phyloP scores from a whole-genome alignment of 1,139 yeast species.

The Protomyces arabidopsidicola region DNA sequence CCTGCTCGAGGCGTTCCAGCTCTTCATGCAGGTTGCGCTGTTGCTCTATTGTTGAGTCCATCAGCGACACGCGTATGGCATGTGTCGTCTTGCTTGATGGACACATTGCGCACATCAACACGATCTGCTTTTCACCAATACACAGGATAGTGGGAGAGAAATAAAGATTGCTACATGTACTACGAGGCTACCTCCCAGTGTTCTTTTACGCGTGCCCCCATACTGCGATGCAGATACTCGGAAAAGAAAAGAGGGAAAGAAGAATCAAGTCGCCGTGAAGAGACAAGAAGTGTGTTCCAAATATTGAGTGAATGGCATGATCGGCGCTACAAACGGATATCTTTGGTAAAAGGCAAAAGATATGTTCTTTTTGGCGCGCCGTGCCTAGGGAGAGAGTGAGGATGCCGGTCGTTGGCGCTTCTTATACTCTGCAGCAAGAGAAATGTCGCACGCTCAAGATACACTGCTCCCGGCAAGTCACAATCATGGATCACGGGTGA shows the following conservation, averaged over 20 bases:
- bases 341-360: slow-evolving; percentile 29
- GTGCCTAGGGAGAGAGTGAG: neutral
- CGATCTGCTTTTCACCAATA: no score
- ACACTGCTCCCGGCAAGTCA: no score
- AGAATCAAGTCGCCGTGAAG: neutral
- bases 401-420: neutral
- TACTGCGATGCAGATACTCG: neutral
- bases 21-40: slow-evolving; percentile 36
- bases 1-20: slow-evolving; percentile 51
- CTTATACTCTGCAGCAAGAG: neutral
- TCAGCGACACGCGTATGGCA: neutral
- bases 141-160: no score
- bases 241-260: neutral
- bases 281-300: slow-evolving; percentile 16
- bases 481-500: no score
- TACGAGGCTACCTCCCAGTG: no score
- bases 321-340: slow-evolving; percentile 28
- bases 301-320: slow-evolving; percentile 21
- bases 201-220: no score
- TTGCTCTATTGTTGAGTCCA: slow-evolving; percentile 32
- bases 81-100: neutral
- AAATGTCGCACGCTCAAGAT: neutral
- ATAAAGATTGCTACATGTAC: no score
- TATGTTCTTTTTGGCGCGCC: slow-evolving; percentile 28
- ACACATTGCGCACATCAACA: no score